phyloP scores from a whole-genome alignment of 2,329 filamentous ascomycete species.

The Fusarium coicis region DNA sequence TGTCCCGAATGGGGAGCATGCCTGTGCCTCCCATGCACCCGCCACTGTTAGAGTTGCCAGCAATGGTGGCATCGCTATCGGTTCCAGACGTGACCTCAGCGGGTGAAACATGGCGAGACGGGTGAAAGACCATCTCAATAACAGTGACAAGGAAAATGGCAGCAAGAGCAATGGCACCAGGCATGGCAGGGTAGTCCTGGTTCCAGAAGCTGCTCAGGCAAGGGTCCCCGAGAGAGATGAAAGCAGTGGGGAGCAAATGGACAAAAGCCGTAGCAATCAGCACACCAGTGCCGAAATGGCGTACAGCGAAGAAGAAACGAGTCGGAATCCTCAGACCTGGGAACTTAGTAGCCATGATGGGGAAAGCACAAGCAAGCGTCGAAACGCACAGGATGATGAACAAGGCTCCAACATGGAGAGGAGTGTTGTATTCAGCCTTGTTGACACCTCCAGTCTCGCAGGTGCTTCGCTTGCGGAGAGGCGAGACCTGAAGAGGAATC shows the following conservation, averaged over 20 bases:
- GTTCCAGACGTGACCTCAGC: slow-evolving; percentile 10
- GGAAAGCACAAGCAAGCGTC: slow-evolving; percentile 62
- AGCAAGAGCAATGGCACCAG: slow-evolving; percentile 82
- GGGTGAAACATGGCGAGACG: slow-evolving; percentile 49
- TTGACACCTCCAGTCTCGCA: slow-evolving; percentile 47
- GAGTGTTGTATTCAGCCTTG: slow-evolving; percentile 61
- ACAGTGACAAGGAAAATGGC: slow-evolving; percentile 82
- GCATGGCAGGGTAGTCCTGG: slow-evolving; percentile 78
- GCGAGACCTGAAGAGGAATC: slow-evolving; percentile 21
- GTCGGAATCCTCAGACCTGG: slow-evolving; percentile 65
- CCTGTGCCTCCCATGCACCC: slow-evolving; percentile 43
- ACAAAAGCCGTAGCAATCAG: slow-evolving; percentile 81
- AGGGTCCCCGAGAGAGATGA: slow-evolving; percentile 69
- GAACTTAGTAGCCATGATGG: slow-evolving; percentile 63
- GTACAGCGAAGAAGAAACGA: slow-evolving; percentile 65
- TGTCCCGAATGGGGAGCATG: slow-evolving; percentile 48
- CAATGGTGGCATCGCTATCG: neutral
- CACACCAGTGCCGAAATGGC: slow-evolving; percentile 83
- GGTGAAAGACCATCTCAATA: slow-evolving; percentile 77
- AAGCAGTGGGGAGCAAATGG: slow-evolving; percentile 75
- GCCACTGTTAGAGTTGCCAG: slow-evolving; percentile 15
- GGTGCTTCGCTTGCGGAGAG: slow-evolving; percentile 43
- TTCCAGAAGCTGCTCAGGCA: slow-evolving; percentile 82
- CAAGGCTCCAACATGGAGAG: slow-evolving; percentile 68
- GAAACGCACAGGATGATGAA: slow-evolving; percentile 61